Evolutionary conservation across 805 yeast genomes (phyloP).

Genomic region (Candida germanica): DNA sequence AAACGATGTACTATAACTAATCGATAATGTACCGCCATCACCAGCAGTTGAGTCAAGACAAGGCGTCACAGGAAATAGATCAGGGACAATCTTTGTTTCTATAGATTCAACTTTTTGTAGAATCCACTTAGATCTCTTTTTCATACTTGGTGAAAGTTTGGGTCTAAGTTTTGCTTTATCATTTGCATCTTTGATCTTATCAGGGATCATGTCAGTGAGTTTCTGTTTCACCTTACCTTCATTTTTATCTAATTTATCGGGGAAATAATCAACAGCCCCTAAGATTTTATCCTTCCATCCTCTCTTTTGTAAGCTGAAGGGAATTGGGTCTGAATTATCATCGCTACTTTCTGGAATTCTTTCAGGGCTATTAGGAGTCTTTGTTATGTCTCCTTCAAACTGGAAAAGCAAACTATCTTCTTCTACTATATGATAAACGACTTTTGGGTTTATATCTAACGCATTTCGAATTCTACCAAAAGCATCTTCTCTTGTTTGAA

Average conservation of each 20-base stretch:
- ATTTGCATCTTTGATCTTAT: constrained; percentile 2
- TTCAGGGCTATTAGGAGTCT: neutral
- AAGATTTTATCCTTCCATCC: constrained; percentile 1
- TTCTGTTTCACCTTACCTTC: neutral
- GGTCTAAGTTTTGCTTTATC: constrained; percentile 3
- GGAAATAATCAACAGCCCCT: constrained; percentile 1
- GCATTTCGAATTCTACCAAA: neutral
- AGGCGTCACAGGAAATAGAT: constrained; percentile 14
- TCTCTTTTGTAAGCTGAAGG: neutral
- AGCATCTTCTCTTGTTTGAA: constrained; percentile 1
- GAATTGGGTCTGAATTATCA: neutral
- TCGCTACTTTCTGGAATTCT: neutral
- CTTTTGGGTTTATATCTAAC: neutral
- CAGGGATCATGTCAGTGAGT: neutral
- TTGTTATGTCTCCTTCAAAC: constrained; percentile 2
- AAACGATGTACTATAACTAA: constrained; percentile 7
- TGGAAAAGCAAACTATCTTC: constrained; percentile 1
- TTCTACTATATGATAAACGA: constrained; percentile 1
- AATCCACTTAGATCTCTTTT: constrained; percentile 3
- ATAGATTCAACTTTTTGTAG: constrained; percentile 9
- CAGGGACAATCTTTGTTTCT: constrained; percentile 5
- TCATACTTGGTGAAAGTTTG: neutral
- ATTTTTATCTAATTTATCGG: neutral
- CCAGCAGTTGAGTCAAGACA: constrained; percentile 16
- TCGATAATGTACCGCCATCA: constrained; percentile 15